phyloP scores from a whole-genome alignment of 352 stramenopile genomes.

The Phytophthora colocasiae region DNA sequence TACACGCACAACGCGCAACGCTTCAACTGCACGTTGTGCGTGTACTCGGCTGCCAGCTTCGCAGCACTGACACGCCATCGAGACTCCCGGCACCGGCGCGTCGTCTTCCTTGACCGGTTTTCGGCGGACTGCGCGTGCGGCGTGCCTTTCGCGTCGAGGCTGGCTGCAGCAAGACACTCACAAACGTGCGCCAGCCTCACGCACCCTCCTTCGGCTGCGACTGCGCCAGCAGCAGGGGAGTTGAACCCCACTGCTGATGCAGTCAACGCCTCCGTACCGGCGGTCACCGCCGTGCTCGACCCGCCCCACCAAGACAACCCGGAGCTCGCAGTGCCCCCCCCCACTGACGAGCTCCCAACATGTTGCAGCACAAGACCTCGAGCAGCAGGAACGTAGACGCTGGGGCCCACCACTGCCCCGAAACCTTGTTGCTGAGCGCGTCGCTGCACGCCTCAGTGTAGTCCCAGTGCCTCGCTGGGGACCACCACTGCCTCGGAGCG shows the following conservation, averaged over 20 bases:
- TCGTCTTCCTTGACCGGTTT: neutral
- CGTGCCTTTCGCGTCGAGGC: neutral
- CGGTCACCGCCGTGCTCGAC: no score
- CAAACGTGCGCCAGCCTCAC: neutral
- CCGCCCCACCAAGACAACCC: no score
- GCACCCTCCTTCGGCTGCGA: neutral
- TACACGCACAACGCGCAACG: constrained; percentile 15
- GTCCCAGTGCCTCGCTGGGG: neutral
- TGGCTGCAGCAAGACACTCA: neutral
- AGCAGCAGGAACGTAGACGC: no score
- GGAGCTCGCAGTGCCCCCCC: no score
- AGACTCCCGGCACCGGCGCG: neutral
- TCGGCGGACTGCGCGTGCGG: neutral
- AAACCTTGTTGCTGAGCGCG: neutral
- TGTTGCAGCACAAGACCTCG: neutral
- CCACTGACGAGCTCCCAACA: no score
- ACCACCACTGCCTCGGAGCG: neutral
- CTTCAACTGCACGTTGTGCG: constrained; percentile 11
- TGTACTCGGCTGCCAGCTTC: constrained; percentile 1
- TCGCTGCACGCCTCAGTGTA: neutral
- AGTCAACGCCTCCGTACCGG: neutral
- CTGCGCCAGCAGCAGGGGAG: constrained; percentile 1
- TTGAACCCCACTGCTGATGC: neutral
- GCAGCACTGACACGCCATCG: no score
- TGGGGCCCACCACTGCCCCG: neutral